These are phyloP conservation scores for Ceratocystis variospora DNA, from an alignment of 2,329 filamentous ascomycete species.

Conservation along the genomic window DNA sequence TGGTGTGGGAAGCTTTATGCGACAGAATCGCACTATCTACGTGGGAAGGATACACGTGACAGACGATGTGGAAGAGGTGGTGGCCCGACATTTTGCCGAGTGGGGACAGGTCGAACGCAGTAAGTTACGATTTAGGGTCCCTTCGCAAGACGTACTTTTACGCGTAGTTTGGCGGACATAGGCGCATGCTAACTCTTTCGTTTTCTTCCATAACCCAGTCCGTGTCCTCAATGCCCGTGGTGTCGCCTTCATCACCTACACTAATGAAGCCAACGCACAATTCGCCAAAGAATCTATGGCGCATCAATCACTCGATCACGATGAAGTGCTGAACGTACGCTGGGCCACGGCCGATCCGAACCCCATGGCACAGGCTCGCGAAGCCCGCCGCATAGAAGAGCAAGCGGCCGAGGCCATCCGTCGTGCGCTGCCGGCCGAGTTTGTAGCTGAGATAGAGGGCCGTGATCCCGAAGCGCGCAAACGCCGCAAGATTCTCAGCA, in stretches of 20 bases:
- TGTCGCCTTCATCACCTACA: conserved; percentile 90
- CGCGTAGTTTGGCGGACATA: not conserved
- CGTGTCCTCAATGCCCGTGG: conserved; percentile 79
- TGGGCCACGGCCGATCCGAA: conserved; percentile 98
- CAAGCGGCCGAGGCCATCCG: conserved; percentile 91
- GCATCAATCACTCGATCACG: conserved; percentile 80
- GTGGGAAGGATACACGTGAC: conserved; percentile 87
- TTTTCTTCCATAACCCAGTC: conserved; percentile 26
- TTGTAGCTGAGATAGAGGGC: conserved; percentile 87
- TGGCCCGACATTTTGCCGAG: conserved; percentile 87
- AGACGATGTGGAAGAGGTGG: conserved; percentile 93
- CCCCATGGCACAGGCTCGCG: conserved; percentile 82
- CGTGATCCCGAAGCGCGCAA: conserved; percentile 77
- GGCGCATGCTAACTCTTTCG: not conserved
- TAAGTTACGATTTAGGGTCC: conserved; percentile 23
- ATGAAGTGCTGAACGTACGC: conserved; percentile 84
- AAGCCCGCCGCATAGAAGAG: conserved; percentile 79
- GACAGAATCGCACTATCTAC: conserved; percentile 88
- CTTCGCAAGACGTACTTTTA: not conserved
- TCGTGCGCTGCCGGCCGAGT: conserved; percentile 73
- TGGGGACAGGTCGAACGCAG: conserved; percentile 85
- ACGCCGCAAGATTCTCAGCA: conserved; percentile 75
- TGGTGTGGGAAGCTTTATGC: conserved; percentile 83
- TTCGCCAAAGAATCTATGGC: conserved; percentile 95
- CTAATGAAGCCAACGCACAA: conserved; percentile 76